Evolutionary conservation across 441 rosid genomes (phyloP).

Genomic region (Adansonia rubrostipa): DNA sequence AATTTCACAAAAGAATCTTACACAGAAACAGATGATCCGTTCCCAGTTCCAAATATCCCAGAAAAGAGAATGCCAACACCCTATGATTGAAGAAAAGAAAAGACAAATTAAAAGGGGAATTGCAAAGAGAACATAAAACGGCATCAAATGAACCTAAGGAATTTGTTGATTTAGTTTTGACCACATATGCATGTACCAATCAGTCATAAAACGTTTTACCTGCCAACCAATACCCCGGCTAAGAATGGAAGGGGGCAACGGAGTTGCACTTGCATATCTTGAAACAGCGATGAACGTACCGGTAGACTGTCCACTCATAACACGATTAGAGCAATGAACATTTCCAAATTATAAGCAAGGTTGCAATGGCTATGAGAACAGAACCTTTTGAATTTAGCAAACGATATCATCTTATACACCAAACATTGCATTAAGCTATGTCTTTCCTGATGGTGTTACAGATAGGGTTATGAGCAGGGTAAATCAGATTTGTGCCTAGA

Average conservation of each 20-base stretch:
- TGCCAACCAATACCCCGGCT: constrained; percentile 99
- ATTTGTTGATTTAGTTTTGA: neutral
- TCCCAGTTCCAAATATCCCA: constrained; percentile 92
- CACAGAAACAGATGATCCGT: constrained; percentile 87
- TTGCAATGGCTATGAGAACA: neutral
- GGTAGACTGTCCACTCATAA: constrained; percentile 66
- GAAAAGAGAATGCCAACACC: constrained; percentile 92
- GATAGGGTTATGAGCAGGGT: neutral
- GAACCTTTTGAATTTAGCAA: neutral
- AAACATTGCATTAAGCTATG: neutral
- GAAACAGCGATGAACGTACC: constrained; percentile 86
- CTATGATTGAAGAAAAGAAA: constrained; percentile 36
- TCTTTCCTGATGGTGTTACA: neutral
- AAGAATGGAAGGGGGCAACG: constrained; percentile 84
- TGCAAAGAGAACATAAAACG: constrained; percentile 7
- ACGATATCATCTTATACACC: neutral
- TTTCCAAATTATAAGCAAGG: neutral
- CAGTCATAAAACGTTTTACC: constrained; percentile 45
- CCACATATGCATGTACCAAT: neutral
- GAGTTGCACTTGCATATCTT: constrained; percentile 93
- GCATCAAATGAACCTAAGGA: neutral
- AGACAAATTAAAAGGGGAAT: neutral
- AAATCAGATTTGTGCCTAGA: neutral
- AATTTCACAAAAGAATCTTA: constrained; percentile 44
- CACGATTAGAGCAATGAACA: constrained; percentile 10